These are phyloP conservation scores for Trypanosoma mega DNA, from an alignment of 208 protist species.

Conservation along the genomic window DNA sequence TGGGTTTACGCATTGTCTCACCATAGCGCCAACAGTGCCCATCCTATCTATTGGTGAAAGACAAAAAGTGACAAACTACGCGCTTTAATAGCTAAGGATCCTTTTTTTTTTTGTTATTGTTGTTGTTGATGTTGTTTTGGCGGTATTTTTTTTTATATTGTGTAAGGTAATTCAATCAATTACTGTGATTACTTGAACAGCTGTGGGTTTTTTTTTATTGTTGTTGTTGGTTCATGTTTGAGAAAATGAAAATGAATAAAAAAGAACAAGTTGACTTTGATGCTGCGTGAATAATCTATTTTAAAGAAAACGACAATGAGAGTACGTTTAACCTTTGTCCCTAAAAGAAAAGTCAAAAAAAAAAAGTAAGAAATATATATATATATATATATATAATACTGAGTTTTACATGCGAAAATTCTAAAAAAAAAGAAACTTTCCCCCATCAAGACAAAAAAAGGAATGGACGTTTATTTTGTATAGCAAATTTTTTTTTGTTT, in stretches of 20 bases:
- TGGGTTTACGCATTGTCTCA: constrained; percentile 69
- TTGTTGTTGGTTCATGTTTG: too few relatives aligned
- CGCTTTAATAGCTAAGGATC: constrained; percentile 37
- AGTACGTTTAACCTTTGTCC: neutral
- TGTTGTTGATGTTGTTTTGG: too few relatives aligned
- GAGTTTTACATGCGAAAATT: neutral
- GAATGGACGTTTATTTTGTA: neutral
- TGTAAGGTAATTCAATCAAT: too few relatives aligned
- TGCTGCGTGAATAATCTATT: too few relatives aligned
- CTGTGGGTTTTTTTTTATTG: too few relatives aligned
- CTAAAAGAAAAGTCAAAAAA: constrained; percentile 4
- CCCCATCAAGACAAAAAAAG: constrained; percentile 8
- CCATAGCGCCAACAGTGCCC: constrained; percentile 64
- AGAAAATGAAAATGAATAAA: too few relatives aligned
- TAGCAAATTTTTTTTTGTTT: too few relatives aligned
- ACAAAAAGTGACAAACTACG: constrained; percentile 84
- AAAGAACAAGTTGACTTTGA: too few relatives aligned
- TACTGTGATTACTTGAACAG: too few relatives aligned
- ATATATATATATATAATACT: constrained; percentile 3
- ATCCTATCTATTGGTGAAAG: constrained; percentile 86
- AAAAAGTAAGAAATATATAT: constrained; percentile 3
- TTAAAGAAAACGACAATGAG: too few relatives aligned
- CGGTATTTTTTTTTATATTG: too few relatives aligned
- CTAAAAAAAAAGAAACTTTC: constrained; percentile 10
- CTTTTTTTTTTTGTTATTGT: too few relatives aligned